phyloP scores from a whole-genome alignment of 495 filamentous ascomycete genomes.

The Durotheca rogersii region DNA sequence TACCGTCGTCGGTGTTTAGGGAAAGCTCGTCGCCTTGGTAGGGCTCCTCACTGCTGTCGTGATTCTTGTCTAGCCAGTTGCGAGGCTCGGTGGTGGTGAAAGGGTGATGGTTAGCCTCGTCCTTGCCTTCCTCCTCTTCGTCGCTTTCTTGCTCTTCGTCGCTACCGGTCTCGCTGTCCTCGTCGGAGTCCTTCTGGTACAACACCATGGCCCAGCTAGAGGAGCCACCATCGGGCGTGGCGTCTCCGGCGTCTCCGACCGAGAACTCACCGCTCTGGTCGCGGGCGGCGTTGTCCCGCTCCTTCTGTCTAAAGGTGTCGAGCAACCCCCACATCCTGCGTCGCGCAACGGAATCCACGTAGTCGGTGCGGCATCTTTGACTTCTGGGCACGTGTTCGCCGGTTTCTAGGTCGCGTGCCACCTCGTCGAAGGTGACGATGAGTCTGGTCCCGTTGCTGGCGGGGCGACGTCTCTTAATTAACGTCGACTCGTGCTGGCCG shows the following conservation, averaged over 20 bases:
- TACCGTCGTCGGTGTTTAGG: too few species aligned
- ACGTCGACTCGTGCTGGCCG: too few species aligned
- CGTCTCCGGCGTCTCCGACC: background rate
- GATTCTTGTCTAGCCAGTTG: too few species aligned
- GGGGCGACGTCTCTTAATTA: too few species aligned
- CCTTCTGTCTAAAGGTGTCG: background rate
- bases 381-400: background rate
- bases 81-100: too few species aligned
- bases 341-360: background rate
- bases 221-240: background rate
- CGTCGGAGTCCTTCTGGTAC: background rate
- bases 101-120: background rate
- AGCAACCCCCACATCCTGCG: background rate
- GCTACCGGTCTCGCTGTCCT: background rate
- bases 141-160: background rate
- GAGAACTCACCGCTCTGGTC: background rate
- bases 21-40: too few species aligned
- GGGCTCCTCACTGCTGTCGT: too few species aligned
- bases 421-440: slow-evolving; percentile 4
- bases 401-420: slow-evolving; percentile 1
- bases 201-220: background rate
- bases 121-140: background rate
- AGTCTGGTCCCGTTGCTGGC: too few species aligned
- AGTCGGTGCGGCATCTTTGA: background rate
- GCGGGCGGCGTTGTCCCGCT: background rate